These are phyloP conservation scores for Fusarium haematococcum DNA, from an alignment of 2,329 filamentous ascomycete species.

Conservation along the genomic window DNA sequence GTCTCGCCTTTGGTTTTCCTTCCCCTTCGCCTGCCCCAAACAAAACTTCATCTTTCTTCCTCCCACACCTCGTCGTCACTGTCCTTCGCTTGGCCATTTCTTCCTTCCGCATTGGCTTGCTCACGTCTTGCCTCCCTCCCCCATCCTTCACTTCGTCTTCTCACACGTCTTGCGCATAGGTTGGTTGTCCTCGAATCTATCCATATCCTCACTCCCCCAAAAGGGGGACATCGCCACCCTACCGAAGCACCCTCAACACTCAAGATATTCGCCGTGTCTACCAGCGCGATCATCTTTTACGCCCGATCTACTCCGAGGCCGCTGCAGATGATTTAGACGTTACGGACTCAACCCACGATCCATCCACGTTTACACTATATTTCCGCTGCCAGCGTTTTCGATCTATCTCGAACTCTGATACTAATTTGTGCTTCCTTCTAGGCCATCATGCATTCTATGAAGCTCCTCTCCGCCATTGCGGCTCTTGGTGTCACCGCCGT, in stretches of 20 bases:
- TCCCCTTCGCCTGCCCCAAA: slow-evolving; percentile 18
- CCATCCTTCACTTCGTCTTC: slow-evolving; percentile 3
- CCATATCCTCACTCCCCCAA: neutral
- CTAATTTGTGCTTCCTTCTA: slow-evolving; percentile 37
- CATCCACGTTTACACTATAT: neutral
- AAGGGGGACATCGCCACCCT: slow-evolving; percentile 12
- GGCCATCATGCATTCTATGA: slow-evolving; percentile 61
- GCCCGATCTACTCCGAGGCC: slow-evolving; percentile 17
- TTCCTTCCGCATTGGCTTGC: slow-evolving; percentile 26
- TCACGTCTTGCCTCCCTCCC: neutral
- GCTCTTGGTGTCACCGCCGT: slow-evolving; percentile 55
- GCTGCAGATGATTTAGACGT: slow-evolving; percentile 25
- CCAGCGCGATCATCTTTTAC: slow-evolving; percentile 26
- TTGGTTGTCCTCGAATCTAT: slow-evolving; percentile 30
- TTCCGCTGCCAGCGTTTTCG: neutral
- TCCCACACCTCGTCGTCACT: slow-evolving; percentile 2
- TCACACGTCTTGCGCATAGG: slow-evolving; percentile 31
- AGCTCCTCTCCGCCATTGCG: slow-evolving; percentile 59
- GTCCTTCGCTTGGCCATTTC: slow-evolving; percentile 11
- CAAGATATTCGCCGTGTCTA: slow-evolving; percentile 1
- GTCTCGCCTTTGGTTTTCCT: slow-evolving; percentile 34
- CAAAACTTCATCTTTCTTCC: slow-evolving; percentile 15
- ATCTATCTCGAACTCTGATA: neutral
- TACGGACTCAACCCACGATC: neutral
- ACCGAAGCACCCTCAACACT: neutral